Evolutionary conservation across 169 alveolate genomes (phyloP).

Genomic region (Babesia divergens): DNA sequence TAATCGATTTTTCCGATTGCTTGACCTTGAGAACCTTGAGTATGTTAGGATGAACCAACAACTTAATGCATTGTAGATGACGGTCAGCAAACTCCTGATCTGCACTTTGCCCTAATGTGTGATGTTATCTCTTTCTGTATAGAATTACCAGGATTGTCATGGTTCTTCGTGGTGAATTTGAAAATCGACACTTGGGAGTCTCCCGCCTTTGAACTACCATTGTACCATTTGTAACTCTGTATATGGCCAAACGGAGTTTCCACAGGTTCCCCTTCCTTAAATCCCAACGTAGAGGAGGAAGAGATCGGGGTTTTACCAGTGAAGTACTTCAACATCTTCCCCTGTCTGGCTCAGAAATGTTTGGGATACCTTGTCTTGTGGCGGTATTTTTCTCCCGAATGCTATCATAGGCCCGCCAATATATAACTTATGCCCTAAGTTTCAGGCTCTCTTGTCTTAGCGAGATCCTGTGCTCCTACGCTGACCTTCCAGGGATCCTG

Average conservation of each 20-base stretch:
- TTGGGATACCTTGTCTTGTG: too few relatives aligned
- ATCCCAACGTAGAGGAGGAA: constrained; percentile 20
- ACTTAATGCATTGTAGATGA: constrained; percentile 57
- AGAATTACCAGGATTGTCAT: constrained; percentile 21
- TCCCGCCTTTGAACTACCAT: constrained; percentile 20
- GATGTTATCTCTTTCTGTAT: neutral
- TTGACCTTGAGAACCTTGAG: constrained; percentile 64
- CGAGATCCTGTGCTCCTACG: too few relatives aligned
- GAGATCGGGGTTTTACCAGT: constrained; percentile 30
- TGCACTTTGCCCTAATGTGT: constrained; percentile 14
- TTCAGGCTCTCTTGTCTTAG: too few relatives aligned
- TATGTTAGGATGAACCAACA: constrained; percentile 68
- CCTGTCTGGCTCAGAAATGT: too few relatives aligned
- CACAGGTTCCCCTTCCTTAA: constrained; percentile 45
- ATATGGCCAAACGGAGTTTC: constrained; percentile 33
- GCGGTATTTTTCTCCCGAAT: too few relatives aligned
- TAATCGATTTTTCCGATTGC: constrained; percentile 65
- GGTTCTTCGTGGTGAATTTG: constrained; percentile 9
- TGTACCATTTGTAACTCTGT: constrained; percentile 55
- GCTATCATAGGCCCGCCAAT: too few relatives aligned
- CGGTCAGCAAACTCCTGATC: constrained; percentile 60
- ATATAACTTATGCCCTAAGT: too few relatives aligned
- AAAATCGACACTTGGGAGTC: constrained; percentile 38
- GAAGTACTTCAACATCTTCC: constrained; percentile 45
- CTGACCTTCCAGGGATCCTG: too few relatives aligned